phyloP scores from a whole-genome alignment of 345 rosid species.

The Aurinia saxatilis region DNA sequence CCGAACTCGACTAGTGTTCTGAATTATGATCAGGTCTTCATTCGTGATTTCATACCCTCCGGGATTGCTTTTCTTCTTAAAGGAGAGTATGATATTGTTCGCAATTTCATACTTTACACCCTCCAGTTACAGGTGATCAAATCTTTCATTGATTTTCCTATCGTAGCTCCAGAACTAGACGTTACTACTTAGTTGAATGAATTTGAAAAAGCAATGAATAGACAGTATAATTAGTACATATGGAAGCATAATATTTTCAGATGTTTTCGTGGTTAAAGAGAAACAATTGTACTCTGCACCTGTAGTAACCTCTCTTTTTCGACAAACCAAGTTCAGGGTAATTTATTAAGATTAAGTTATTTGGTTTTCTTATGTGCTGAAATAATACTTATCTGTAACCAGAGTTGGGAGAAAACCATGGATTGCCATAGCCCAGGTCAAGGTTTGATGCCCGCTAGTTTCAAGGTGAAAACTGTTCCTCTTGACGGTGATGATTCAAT shows the following conservation, averaged over 20 bases:
- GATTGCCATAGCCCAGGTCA: constrained; percentile 97
- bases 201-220: background rate
- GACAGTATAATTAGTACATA: background rate
- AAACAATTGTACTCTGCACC: background rate
- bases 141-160: background rate
- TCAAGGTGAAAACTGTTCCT: constrained; percentile 82
- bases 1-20: constrained; percentile 51
- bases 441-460: constrained; percentile 96
- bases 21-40: constrained; percentile 92
- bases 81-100: constrained; percentile 88
- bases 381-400: constrained; percentile 7
- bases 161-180: background rate
- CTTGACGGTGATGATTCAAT: constrained; percentile 75
- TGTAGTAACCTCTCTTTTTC: background rate
- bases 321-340: background rate
- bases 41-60: constrained; percentile 90
- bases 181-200: background rate
- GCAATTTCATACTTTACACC: constrained; percentile 83
- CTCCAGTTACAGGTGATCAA: constrained; percentile 82
- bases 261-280: background rate
- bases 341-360: background rate
- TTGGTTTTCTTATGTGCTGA: background rate
- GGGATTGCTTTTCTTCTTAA: constrained; percentile 90
- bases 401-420: constrained; percentile 99
- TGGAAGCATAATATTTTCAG: background rate